These are phyloP conservation scores for Fusarium musae DNA, from an alignment of 2,329 filamentous ascomycete species.

Conservation along the genomic window DNA sequence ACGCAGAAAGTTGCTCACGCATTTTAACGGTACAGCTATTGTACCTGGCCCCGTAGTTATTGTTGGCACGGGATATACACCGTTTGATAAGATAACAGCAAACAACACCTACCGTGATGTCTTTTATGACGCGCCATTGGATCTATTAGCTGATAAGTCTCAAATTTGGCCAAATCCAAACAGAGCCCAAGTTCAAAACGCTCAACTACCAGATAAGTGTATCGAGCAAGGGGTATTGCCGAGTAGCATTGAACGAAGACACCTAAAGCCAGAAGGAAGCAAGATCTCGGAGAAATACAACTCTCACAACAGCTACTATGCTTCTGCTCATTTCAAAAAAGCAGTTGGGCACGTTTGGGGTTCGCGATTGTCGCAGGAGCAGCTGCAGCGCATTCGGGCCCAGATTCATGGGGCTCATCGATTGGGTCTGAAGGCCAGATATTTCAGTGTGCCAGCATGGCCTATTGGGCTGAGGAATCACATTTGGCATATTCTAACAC, in stretches of 20 bases:
- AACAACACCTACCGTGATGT: neutral
- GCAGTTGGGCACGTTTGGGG: neutral
- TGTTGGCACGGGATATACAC: neutral
- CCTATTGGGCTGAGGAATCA: neutral
- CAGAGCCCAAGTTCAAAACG: neutral
- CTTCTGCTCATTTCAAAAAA: neutral
- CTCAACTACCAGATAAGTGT: neutral
- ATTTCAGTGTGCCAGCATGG: neutral
- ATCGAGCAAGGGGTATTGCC: neutral
- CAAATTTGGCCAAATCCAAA: neutral
- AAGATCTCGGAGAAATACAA: neutral
- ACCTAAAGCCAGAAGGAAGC: neutral
- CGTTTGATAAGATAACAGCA: neutral
- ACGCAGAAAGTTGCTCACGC: neutral
- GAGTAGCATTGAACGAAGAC: neutral
- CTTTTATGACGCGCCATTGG: neutral
- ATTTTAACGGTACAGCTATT: neutral
- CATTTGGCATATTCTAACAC: neutral
- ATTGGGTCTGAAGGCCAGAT: neutral
- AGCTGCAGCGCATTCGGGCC: neutral
- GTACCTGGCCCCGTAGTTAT: neutral
- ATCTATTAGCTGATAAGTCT: neutral
- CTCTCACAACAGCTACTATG: neutral
- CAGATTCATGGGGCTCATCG: neutral
- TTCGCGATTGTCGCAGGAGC: neutral